Percentiles rank a stretch among this genome's conserved stretches.
These are phyloP conservation scores for Leccinum fallax DNA, from an alignment of 1,284 basidiomycete genomes.

Conservation along the genomic window DNA sequence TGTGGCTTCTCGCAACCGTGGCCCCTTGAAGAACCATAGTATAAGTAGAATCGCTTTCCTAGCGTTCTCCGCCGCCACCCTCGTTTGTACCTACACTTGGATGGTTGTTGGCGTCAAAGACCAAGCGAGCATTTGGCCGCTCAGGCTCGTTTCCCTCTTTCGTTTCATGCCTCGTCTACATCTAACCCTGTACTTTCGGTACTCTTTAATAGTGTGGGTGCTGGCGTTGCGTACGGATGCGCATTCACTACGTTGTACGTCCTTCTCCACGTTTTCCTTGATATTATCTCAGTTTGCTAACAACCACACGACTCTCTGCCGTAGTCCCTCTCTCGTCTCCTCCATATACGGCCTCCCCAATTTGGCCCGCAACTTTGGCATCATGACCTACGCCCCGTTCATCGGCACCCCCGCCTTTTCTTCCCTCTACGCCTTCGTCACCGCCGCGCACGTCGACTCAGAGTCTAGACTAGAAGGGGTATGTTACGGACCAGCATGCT, in stretches of 20 bases:
- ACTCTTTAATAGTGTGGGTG: conserved; percentile 45
- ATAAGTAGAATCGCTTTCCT: conserved; percentile 66
- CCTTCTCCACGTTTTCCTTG: not conserved
- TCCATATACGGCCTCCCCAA: conserved; percentile 70
- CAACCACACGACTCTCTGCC: not conserved
- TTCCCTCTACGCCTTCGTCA: conserved; percentile 71
- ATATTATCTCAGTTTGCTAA: not conserved
- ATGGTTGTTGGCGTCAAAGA: conserved; percentile 50
- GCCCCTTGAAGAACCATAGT: conserved; percentile 46
- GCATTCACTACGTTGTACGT: conserved; percentile 71
- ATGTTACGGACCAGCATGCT: conserved; percentile 64
- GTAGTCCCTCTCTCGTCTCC: conserved; percentile 67
- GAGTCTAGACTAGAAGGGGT: conserved; percentile 38
- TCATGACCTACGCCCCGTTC: conserved; percentile 72
- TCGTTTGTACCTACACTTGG: conserved; percentile 56
- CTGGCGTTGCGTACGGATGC: conserved; percentile 66
- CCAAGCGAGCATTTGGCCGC: conserved; percentile 55
- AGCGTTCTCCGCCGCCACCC: conserved; percentile 46
- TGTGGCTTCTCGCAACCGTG: conserved; percentile 43
- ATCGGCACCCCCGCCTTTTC: conserved; percentile 73
- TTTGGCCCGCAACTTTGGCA: conserved; percentile 73
- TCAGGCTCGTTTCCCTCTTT: conserved; percentile 50
- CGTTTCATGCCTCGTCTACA: conserved; percentile 1
- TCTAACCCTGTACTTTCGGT: not conserved
- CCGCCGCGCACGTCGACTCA: conserved; percentile 47